Evolutionary conservation across 202 grass and related monocot genomes (phyloP), one percentile per base, ranked within the genome.

Genomic region (Sporobolus alterniflorus): DNA sequence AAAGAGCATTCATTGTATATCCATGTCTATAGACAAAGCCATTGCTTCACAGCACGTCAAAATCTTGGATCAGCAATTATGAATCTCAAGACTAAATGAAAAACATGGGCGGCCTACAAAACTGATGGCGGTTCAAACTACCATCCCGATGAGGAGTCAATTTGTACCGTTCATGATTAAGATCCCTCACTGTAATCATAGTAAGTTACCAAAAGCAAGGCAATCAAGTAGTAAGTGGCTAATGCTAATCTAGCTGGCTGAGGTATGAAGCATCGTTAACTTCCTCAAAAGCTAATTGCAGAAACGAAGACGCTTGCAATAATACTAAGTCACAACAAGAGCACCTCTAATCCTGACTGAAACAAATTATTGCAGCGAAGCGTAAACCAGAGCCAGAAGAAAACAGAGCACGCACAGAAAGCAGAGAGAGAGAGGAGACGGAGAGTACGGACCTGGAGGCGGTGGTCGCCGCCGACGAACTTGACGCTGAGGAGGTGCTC

Each of bases 381-480:
- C 33, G 57, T 7, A 81, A 60, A 22, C 2, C 54, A 76, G 63
- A 24, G 59, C 12, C 17, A 26, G 34, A 3, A 51, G 7, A 8
- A 47, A 82, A 34, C 70, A 89, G 25, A 44, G 48, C 60, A 25
- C 3, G 42, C 11, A 20, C n/a, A 20, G 22, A 7, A 12, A 12
- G 0, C 40, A 67, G 51, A 15, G 18, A 26, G 22, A 3, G 15
- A 22, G 9, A 22, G 54, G 20, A 57, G 54, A 7, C 11, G 56
- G 26, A 61, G 57, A 69, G 62, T 25, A 69, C 51, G 52, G 1
- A 97, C 94, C 91, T 85, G 87, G 62, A 97, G 94, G 39, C 94
- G 86, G 82, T 97, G 94, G 69, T 97, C 91, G 16, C 94, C 94
- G 39, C 86, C 91, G 43, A 97, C 89, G 60, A 94, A 94, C 83